Conservation (phyloP, 345 rosid species). For the Citrus reticulata region DNA sequence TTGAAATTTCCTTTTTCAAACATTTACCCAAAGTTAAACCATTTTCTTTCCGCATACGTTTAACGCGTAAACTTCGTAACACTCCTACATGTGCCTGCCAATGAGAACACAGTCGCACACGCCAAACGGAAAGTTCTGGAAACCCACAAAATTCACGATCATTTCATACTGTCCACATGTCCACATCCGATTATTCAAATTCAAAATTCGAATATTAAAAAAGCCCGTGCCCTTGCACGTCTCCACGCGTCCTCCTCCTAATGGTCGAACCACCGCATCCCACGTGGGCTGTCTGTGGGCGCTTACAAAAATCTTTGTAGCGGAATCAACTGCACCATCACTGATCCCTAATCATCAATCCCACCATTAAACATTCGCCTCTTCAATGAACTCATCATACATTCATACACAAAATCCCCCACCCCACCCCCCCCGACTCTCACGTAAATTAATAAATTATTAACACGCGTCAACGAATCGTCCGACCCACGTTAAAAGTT, state of each 20-base stretch:
- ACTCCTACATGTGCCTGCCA: neutral
- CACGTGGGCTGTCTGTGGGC: conserved; percentile 3
- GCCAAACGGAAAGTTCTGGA: neutral
- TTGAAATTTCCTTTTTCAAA: too few species aligned
- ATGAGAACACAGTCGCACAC: too few species aligned
- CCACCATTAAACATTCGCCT: neutral
- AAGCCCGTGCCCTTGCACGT: neutral
- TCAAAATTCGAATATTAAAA: neutral
- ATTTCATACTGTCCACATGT: neutral
- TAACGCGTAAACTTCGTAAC: neutral
- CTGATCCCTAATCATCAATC: neutral
- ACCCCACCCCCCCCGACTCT: neutral
- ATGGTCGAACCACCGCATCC: neutral
- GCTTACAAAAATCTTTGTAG: neutral
- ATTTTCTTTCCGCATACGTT: neutral
- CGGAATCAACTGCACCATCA: neutral
- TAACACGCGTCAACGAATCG: neutral
- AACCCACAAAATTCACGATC: neutral
- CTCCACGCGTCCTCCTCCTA: neutral
- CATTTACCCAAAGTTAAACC: neutral
- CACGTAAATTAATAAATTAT: neutral
- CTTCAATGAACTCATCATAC: neutral
- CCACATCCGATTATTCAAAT: neutral
- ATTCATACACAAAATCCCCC: neutral
- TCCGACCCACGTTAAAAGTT: neutral